phyloP scores from a whole-genome alignment of 768 basidiomycete species.

The Daedaleopsis sinensis region DNA sequence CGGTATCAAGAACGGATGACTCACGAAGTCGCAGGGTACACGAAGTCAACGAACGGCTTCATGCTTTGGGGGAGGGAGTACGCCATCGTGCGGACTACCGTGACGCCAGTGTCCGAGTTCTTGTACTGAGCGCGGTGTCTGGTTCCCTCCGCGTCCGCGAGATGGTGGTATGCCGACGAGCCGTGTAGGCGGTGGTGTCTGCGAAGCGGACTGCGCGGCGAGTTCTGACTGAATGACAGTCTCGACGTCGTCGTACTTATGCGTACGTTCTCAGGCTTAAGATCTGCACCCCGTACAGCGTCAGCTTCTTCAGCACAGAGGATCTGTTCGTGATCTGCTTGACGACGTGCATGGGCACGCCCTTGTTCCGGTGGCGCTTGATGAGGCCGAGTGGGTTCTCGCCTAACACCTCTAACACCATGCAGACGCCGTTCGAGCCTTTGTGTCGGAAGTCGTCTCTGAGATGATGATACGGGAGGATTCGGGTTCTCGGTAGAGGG shows the following conservation, averaged over 20 bases:
- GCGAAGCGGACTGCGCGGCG: constrained; percentile 52
- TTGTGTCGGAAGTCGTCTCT: constrained; percentile 95
- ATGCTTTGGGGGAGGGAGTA: constrained; percentile 40
- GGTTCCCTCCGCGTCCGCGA: constrained; percentile 93
- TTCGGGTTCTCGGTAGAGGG: constrained; percentile 52
- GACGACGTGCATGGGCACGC: constrained; percentile 90
- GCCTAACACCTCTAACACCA: constrained; percentile 99
- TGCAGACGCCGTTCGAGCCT: constrained; percentile 98
- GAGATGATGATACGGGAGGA: constrained; percentile 57
- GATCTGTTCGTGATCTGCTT: constrained; percentile 98
- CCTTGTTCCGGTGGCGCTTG: constrained; percentile 98
- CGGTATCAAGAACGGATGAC: neutral
- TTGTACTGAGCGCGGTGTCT: constrained; percentile 75
- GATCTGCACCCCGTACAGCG: constrained; percentile 50
- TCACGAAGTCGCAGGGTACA: constrained; percentile 34
- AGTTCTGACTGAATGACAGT: constrained; percentile 89
- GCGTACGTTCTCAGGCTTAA: constrained; percentile 98
- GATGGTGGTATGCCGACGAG: constrained; percentile 93
- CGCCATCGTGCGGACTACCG: constrained; percentile 35
- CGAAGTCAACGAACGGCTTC: constrained; percentile 30
- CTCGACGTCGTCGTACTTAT: constrained; percentile 96
- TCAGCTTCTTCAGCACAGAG: constrained; percentile 36
- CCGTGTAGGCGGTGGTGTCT: constrained; percentile 50
- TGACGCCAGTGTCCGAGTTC: constrained; percentile 32
- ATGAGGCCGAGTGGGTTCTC: constrained; percentile 96